Conservation (phyloP, 139 green algal genomes). For the Picochlorum sp. region DNA sequence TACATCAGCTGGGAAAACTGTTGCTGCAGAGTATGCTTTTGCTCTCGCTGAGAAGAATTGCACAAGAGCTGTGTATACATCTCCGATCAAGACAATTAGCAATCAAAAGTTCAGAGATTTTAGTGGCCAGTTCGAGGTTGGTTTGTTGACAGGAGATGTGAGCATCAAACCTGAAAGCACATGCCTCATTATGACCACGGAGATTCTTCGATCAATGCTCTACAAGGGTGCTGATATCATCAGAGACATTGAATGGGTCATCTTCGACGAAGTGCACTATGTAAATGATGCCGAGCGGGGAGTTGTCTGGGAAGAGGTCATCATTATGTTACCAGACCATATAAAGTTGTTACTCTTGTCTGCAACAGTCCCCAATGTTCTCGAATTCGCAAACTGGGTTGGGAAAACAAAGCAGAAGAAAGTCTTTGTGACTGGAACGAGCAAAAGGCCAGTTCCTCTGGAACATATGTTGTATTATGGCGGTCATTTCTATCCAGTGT, state of each 20-base stretch:
- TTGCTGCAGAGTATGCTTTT: conserved; percentile 95
- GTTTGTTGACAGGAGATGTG: conserved; percentile 91
- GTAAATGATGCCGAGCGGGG: conserved; percentile 89
- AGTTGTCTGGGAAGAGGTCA: conserved; percentile 91
- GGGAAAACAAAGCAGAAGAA: conserved; percentile 84
- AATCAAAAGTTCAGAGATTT: conserved; percentile 99
- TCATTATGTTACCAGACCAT: conserved; percentile 97
- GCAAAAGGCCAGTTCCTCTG: conserved; percentile 82
- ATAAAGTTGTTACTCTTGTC: conserved; percentile 88
- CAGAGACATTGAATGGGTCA: conserved; percentile 90
- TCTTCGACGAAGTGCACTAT: conserved; percentile 98
- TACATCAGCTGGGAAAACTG: conserved; percentile 93
- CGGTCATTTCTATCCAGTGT: conserved; percentile 54
- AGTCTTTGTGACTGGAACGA: conserved; percentile 84
- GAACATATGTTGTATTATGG: conserved; percentile 89
- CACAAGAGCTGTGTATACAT: conserved; percentile 84
- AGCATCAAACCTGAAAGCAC: conserved; percentile 75
- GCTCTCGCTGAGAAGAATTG: conserved; percentile 75
- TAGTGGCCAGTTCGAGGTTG: conserved; percentile 71
- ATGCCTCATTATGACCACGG: conserved; percentile 98
- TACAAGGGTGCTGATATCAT: conserved; percentile 91
- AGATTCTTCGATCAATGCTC: conserved; percentile 93
- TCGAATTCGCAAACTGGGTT: conserved; percentile 98
- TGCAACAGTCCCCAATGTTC: conserved; percentile 92
- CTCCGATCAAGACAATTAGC: conserved; percentile 96